Percentiles rank a stretch among this genome's conserved stretches.
phyloP scores from a whole-genome alignment of 495 filamentous ascomycete species.

The Parachaetomium inaequale region DNA sequence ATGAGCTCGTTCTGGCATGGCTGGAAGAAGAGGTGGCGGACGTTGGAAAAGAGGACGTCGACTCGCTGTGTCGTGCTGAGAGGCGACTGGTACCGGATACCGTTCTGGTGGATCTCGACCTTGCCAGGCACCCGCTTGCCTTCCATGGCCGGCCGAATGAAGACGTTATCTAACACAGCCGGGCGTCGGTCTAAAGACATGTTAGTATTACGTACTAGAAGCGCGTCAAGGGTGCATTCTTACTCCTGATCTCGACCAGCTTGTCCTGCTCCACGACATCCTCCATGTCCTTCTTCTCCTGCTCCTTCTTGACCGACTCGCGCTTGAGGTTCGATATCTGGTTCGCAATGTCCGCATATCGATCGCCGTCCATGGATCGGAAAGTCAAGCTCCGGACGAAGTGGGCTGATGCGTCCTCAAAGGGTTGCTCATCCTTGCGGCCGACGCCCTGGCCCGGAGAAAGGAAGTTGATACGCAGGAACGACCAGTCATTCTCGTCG shows the following conservation, averaged over 20 bases:
- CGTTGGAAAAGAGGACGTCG: slow-evolving; percentile 96
- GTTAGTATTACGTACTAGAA: slow-evolving; percentile 32
- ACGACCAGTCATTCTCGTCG: slow-evolving; percentile 90
- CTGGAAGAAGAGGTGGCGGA: slow-evolving; percentile 98
- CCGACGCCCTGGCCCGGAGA: slow-evolving; percentile 97
- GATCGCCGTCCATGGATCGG: slow-evolving; percentile 79
- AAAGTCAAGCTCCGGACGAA: slow-evolving; percentile 95
- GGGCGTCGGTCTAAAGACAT: slow-evolving; percentile 70
- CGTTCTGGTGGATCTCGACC: slow-evolving; percentile 97
- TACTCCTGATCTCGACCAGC: slow-evolving; percentile 84
- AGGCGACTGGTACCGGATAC: slow-evolving; percentile 93
- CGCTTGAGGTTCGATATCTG: slow-evolving; percentile 94
- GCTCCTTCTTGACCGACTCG: slow-evolving; percentile 80
- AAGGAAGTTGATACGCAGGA: slow-evolving; percentile 93
- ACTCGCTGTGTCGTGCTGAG: slow-evolving; percentile 75
- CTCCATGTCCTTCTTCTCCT: slow-evolving; percentile 99
- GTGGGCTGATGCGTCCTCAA: slow-evolving; percentile 92
- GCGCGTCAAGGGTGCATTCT: slow-evolving; percentile 28
- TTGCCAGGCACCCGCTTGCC: slow-evolving; percentile 93
- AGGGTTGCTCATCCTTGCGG: slow-evolving; percentile 95
- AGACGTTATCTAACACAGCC: slow-evolving; percentile 80
- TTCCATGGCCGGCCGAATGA: slow-evolving; percentile 89
- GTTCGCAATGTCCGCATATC: slow-evolving; percentile 81
- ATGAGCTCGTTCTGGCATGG: slow-evolving; percentile 93
- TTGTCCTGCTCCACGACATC: slow-evolving; percentile 99